phyloP scores from a whole-genome alignment of 2,329 filamentous ascomycete species.

The Ophidiomyces ophidiicola region DNA sequence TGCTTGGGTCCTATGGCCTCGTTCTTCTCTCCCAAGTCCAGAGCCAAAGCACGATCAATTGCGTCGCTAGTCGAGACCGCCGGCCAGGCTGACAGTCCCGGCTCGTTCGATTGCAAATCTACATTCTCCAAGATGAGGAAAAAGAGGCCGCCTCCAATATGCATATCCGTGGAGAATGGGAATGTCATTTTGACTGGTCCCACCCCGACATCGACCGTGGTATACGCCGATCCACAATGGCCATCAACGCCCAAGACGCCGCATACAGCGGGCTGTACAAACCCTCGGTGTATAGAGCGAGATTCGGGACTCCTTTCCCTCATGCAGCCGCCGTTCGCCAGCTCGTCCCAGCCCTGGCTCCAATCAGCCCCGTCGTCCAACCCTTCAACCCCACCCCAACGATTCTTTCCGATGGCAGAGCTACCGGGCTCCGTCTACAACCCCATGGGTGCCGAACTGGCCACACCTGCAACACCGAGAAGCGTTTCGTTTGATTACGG shows the following conservation, averaged over 20 bases:
- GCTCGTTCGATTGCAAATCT: conserved; percentile 5
- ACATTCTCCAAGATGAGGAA: conserved; percentile 16
- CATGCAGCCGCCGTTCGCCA: background rate
- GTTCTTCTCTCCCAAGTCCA: conserved; percentile 13
- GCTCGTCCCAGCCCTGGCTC: background rate
- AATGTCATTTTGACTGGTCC: conserved; percentile 13
- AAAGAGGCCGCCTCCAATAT: conserved; percentile 15
- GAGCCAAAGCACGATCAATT: conserved; percentile 8
- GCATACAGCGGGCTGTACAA: conserved; percentile 7
- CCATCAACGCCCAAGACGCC: conserved; percentile 13
- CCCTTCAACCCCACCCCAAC: conserved; percentile 2
- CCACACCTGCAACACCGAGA: conserved; percentile 7
- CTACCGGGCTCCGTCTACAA: conserved; percentile 9
- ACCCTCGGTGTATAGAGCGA: conserved; percentile 10
- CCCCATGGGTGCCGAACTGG: conserved; percentile 9
- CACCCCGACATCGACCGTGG: conserved; percentile 7
- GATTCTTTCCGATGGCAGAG: conserved; percentile 10
- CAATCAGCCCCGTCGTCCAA: background rate
- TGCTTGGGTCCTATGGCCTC: conserved; percentile 9
- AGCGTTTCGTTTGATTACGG: conserved; percentile 8
- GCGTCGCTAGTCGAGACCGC: background rate
- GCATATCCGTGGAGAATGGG: conserved; percentile 14
- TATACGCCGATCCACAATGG: conserved; percentile 12
- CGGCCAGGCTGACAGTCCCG: conserved; percentile 4
- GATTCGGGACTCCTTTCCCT: conserved; percentile 4